These are phyloP conservation scores for Oemleria cerasiformis DNA, from an alignment of 306 rosid genomes.

Conservation along the genomic window DNA sequence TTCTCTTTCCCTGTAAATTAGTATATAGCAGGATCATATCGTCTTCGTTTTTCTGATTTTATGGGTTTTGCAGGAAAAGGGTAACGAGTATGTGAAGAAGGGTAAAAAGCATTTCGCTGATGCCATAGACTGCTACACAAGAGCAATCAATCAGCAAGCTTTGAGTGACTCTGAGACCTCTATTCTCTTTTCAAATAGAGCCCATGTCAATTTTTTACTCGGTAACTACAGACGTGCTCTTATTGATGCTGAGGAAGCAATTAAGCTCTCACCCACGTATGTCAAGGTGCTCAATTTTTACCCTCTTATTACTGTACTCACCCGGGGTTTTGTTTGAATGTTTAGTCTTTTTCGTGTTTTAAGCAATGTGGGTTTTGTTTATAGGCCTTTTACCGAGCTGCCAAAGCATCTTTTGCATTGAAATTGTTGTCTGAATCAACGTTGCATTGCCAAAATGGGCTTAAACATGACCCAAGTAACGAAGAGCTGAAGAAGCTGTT, in stretches of 20 bases:
- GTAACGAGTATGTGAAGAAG: conserved; percentile 67
- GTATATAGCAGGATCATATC: not conserved
- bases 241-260: conserved; percentile 69
- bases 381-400: conserved; percentile 80
- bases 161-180: conserved; percentile 60
- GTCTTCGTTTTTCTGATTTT: not conserved
- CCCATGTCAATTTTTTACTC: conserved; percentile 76
- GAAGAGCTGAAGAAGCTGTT: conserved; percentile 68
- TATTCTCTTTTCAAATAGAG: conserved; percentile 68
- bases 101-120: conserved; percentile 82
- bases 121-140: conserved; percentile 86
- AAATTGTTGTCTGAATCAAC: conserved; percentile 68
- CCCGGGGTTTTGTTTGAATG: conserved; percentile 7
- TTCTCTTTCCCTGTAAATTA: not conserved
- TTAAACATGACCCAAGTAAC: conserved; percentile 61
- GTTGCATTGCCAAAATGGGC: conserved; percentile 59
- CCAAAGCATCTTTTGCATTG: conserved; percentile 69
- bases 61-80: conserved; percentile 67
- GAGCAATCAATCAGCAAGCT: conserved; percentile 73
- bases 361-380: conserved; percentile 18
- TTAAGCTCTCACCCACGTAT: conserved; percentile 59
- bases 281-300: conserved; percentile 54
- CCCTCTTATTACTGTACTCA: conserved; percentile 4
- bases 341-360: not conserved
- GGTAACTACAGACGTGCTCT: conserved; percentile 85